Evolutionary conservation across 2,329 filamentous ascomycete genomes (phyloP), one percentile per base, ranked within the genome.

Genomic region (Lojkania enalia): DNA sequence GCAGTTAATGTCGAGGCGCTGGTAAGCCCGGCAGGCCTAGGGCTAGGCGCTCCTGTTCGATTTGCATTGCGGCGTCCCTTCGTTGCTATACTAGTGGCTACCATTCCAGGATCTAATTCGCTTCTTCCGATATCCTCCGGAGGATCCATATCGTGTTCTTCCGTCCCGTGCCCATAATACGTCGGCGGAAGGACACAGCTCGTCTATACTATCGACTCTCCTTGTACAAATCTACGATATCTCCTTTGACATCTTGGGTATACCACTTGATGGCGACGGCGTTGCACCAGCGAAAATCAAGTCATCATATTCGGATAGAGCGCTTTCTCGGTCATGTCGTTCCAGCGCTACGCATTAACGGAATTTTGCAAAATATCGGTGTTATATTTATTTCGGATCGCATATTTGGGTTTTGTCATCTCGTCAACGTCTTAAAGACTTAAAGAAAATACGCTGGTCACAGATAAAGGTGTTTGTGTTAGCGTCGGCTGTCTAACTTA

Each of bases 1-100:
- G 61, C 74, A 77, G 66, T 75, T 73, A 62, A 64, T 68, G 59
- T 55, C 64, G 49, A 74, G 74, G 60, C 74, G 74, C 66, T 77
- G 75, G 74, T 77, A 76, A 52, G 55, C 54, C 57, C 58, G 48
- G 58, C 62, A 51, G 60, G 60, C 61, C 50, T 57, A 60, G 61
- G 65, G 54, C 63, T 52, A 48, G 36, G 58, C 56, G 56, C 58
- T 48, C 58, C 49, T 63, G 48, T 66, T 62, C 52, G 59, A 49
- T 48, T 56, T 54, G 54, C 49, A 61, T 63, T 64, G 67, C 58
- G 54, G 61, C 67, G 66, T 64, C 49, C 45, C 59, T 60, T 54
- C 58, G 68, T 71, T 66, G 67, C 60, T 64, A 51, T 57, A 58
- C 66, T 70, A 65, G 68, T 69, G 66, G 67, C 61, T 68, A 60